Base-by-base conservation (phyloP, 140 eudicot genomes). In the Oenanthe javanica region DNA sequence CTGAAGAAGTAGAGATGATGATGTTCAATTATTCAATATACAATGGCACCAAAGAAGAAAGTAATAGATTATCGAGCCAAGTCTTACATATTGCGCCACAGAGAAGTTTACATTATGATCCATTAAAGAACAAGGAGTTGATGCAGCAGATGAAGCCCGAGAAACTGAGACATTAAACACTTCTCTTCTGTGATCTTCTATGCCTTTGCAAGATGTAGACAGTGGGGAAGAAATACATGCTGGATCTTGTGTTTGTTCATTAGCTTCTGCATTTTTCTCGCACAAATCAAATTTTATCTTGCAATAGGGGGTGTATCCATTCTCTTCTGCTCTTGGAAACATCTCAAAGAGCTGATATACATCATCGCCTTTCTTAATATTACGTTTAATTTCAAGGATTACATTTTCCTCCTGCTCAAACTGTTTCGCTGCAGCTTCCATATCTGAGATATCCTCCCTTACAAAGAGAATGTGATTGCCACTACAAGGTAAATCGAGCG, bases 351-450 rank as follows among this genome's bases (percentile, higher is more conserved):
- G 83, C 79, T 89, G 73, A 82, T 54, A 27, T 83, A 81, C 49
- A 76, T 95, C 97, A 50, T 81, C 90, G 63, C 84, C 84, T 54
- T 63, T 82, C 47, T 77, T 75, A 14, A 45, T 61, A 15, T 83
- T 83, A 38, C 76, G 82, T 52, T 86, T 83, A 82, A 86, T 86
- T 80, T 85, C 92, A 50, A 73, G 77, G 11, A 80, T 67, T 27
- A 92, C 72, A 82, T 72, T 81, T 73, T 77, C 86, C 79, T 93
- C 94, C 87, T 89, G 88, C 89, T 96, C 99, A 81, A 93, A 96
- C 79, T 50, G 83, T 87, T 81, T 91, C 8, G 99, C 97, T 72
- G 88, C 96, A 42, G 89, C 85, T 86, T 96, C 99, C 91, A 93
- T 74, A 52, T 93, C 92, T 40, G 83, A 71, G 16, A 96, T 74